These are phyloP conservation scores for Plasmodium vinckei DNA, from an alignment of 169 alveolate genomes.

Conservation along the genomic window DNA sequence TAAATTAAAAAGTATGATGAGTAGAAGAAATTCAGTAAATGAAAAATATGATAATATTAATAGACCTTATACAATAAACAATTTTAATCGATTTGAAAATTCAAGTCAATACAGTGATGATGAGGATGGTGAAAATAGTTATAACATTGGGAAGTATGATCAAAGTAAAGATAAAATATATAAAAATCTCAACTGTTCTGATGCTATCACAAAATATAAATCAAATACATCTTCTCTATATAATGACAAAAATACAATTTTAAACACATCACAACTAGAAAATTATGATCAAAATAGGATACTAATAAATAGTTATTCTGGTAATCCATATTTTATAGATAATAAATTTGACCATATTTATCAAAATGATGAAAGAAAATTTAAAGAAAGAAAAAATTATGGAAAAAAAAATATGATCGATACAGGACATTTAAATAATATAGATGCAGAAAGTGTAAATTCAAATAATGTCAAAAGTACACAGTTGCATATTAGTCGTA, in stretches of 20 bases:
- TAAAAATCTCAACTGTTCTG: slow-evolving; percentile 3
- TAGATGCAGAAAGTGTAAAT: slow-evolving; percentile 17
- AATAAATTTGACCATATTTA: neutral
- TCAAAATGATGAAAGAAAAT: neutral
- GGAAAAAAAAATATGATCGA: slow-evolving; percentile 1
- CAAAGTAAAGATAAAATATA: neutral
- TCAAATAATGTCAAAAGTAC: slow-evolving; percentile 40
- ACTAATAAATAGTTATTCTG: neutral
- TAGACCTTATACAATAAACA: too few relatives aligned
- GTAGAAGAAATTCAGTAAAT: too few relatives aligned
- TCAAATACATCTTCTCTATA: slow-evolving; percentile 13
- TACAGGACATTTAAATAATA: slow-evolving; percentile 5
- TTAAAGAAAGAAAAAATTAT: neutral
- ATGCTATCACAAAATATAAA: slow-evolving; percentile 28
- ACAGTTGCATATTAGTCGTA: slow-evolving; percentile 29
- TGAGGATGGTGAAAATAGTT: too few relatives aligned
- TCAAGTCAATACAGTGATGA: too few relatives aligned
- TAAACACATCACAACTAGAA: neutral
- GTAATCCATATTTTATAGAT: neutral
- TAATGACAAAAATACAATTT: slow-evolving; percentile 1
- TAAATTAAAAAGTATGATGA: too few relatives aligned
- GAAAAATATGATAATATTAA: too few relatives aligned
- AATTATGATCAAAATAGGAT: neutral
- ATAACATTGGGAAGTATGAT: too few relatives aligned
- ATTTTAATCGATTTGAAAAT: too few relatives aligned